Evolutionary conservation across 805 yeast genomes (phyloP).

Genomic region (Kazachstania viticola): DNA sequence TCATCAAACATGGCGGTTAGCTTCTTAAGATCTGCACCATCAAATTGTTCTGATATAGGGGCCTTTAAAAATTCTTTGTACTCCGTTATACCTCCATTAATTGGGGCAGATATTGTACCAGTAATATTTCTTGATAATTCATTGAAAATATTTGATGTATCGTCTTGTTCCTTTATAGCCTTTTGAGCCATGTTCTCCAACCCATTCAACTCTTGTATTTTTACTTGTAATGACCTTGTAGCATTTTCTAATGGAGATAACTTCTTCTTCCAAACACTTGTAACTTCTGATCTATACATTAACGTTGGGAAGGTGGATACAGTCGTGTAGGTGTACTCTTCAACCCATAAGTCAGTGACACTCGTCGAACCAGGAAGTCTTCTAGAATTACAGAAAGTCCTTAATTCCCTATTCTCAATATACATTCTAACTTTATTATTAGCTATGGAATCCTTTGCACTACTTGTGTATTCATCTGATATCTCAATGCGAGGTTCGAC

Average conservation of each 20-base stretch:
- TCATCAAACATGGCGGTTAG: conserved; percentile 46
- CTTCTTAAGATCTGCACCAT: conserved; percentile 20
- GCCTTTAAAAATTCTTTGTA: conserved; percentile 53
- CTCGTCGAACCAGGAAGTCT: conserved; percentile 64
- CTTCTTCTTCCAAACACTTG: conserved; percentile 34
- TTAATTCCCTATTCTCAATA: conserved; percentile 62
- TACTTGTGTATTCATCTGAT: conserved; percentile 33
- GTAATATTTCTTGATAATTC: conserved; percentile 61
- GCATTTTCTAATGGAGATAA: conserved; percentile 85
- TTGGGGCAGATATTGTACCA: conserved; percentile 87
- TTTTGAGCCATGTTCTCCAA: conserved; percentile 49
- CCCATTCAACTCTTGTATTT: conserved; percentile 62
- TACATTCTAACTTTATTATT: conserved; percentile 56
- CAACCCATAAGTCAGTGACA: conserved; percentile 76
- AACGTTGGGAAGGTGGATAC: conserved; percentile 72
- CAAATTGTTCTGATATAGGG: conserved; percentile 22
- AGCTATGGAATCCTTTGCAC: conserved; percentile 28
- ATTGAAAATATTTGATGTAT: conserved; percentile 38
- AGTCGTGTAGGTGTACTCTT: conserved; percentile 72
- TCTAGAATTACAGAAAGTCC: conserved; percentile 56
- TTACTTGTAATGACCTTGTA: conserved; percentile 48
- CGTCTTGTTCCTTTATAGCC: conserved; percentile 41
- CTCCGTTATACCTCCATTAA: conserved; percentile 84
- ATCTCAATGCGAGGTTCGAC: conserved; percentile 45
- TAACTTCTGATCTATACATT: conserved; percentile 73